These are phyloP conservation scores for Trypanosoma theileri DNA, from an alignment of 208 protist genomes.

Conservation along the genomic window DNA sequence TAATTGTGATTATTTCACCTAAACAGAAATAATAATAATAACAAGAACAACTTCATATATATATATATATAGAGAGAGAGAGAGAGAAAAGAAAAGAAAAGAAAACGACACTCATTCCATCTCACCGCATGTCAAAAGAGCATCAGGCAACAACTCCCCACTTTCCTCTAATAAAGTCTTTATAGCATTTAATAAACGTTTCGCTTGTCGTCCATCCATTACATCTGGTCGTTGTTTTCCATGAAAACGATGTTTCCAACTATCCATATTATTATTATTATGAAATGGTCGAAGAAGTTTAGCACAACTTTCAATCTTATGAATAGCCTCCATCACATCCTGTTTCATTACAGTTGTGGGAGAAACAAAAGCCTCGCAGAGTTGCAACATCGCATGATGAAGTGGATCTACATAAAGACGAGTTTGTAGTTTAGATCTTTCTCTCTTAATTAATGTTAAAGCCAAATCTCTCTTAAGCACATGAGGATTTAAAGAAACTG, in stretches of 20 bases:
- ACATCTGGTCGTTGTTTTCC: constrained; percentile 20
- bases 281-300: constrained; percentile 25
- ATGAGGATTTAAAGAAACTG: constrained; percentile 23
- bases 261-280: background rate
- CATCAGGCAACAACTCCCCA: constrained; percentile 8
- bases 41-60: background rate
- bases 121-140: background rate
- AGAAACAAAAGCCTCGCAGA: constrained; percentile 46
- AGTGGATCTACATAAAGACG: constrained; percentile 28
- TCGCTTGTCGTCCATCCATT: constrained; percentile 23
- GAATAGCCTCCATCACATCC: background rate
- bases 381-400: constrained; percentile 33
- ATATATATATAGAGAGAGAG: background rate
- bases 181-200: constrained; percentile 11
- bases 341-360: background rate
- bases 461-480: constrained; percentile 2
- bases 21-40: background rate
- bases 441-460: constrained; percentile 7
- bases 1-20: background rate
- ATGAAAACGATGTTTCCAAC: constrained; percentile 13
- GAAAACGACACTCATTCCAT: constrained; percentile 2
- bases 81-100: constrained; percentile 3
- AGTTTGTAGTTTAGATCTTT: constrained; percentile 25
- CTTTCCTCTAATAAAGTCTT: background rate
- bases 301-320: constrained; percentile 18